Conservation (phyloP, 345 rosid genomes). For the Brassica cretica region DNA sequence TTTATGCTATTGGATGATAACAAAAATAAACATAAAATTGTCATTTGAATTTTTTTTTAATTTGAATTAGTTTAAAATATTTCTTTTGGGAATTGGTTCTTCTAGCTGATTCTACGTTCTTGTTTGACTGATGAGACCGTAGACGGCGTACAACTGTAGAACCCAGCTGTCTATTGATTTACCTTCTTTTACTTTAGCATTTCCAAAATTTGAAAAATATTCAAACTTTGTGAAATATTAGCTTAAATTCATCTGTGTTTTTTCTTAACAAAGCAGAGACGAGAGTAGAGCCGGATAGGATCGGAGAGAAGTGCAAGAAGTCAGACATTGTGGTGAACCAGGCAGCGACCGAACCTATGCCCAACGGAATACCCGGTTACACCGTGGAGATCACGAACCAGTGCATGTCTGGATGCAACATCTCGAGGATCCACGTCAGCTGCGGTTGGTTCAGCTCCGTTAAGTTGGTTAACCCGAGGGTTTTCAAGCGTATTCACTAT, state of each 20-base stretch:
- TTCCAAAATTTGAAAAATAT: background rate
- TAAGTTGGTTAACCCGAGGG: slow-evolving; percentile 66
- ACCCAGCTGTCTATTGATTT: slow-evolving; percentile 8
- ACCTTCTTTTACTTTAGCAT: background rate
- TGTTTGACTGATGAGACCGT: slow-evolving; percentile 19
- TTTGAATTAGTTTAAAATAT: background rate
- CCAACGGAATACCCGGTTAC: slow-evolving; percentile 78
- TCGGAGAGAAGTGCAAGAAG: slow-evolving; percentile 61
- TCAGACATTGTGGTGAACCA: slow-evolving; percentile 71
- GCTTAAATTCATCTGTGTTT: background rate
- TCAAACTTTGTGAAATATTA: background rate
- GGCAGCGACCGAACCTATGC: slow-evolving; percentile 64
- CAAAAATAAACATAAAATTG: background rate
- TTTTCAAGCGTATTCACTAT: slow-evolving; percentile 76
- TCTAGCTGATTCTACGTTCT: background rate
- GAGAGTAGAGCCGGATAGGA: slow-evolving; percentile 48
- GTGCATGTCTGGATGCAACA: slow-evolving; percentile 69
- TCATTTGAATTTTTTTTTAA: background rate
- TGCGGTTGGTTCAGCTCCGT: slow-evolving; percentile 97
- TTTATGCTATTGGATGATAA: background rate
- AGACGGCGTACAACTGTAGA: background rate
- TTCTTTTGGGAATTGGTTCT: background rate
- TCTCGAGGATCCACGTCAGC: slow-evolving; percentile 61
- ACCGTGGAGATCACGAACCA: slow-evolving; percentile 71
- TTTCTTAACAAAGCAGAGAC: background rate